Evolutionary conservation across 768 basidiomycete genomes (phyloP), one percentile per base, ranked within the genome.

Genomic region (Boletus tomentosulus): DNA sequence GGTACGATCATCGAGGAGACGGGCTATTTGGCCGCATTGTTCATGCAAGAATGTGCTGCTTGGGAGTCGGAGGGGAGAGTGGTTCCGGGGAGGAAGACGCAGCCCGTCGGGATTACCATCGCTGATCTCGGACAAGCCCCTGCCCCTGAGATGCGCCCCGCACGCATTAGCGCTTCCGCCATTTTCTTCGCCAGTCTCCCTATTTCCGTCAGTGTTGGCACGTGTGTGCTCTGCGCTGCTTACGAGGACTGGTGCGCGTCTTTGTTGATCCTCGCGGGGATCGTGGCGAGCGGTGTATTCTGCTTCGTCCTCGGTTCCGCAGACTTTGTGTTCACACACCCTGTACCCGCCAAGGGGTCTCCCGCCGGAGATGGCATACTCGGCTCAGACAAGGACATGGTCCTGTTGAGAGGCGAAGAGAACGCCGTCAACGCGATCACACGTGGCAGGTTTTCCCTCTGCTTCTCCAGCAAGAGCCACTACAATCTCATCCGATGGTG

Each of bases 21-120:
- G 74, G 79, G 49, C 71, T 81, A 16, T 66, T 78, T 62, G 83
- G 89, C 24, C 75, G 69, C 44, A 82, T 88, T 70, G 75, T 86
- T 34, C n/a, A 46, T 59, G 58, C 51, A 57, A 9, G 55, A 51
- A 43, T 64, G 62, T 15, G 31, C 48, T 2, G 6, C 53, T 46
- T 60, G 57, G 52, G 33, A 46, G 11, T 48, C 51, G 9, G 56
- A 51, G 12, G 58, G 52, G 10, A 57, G 16, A 34, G 49, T 55
- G 4, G 51, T 65, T 0, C 43, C 46, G 0, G 59, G 56, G 4
- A 59, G 60, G 47, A 55, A 8, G 30, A 54, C 63, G 0, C 57
- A 53, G 33, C 50, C 54, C 1, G 33, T 62, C 24, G 22, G 45
- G 0, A 37, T 57, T 11, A 49, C 57, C 7, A 56, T 65, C 7